Evolutionary conservation across 371 early-diverging fungal species (phyloP), one percentile per base, ranked within the genome.

Genomic region (Mortierella polycephala): DNA sequence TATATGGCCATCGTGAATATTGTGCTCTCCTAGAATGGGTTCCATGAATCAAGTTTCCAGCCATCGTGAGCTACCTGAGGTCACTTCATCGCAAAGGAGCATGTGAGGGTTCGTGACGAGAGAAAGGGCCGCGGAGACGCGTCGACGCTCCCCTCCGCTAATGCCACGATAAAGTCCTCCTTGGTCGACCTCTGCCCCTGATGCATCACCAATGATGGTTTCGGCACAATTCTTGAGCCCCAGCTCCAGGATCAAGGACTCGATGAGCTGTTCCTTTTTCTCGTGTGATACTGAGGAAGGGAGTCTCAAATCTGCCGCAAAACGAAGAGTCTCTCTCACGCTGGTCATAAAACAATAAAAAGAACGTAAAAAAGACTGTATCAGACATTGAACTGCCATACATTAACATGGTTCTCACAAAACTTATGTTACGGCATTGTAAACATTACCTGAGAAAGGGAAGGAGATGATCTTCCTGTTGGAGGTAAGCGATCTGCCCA

Each of bases 91-190:
- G 16, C 81, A 67, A 23, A 80, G 20, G 2, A 83, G 56, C 0
- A 91, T 85, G 10, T 39, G 74, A 4, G 91, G 90, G 60, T 82
- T 69, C 7, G 90, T 88, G 50, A 91, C 71, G 10, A 91, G 80
- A 18, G 90, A 89, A 60, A 90, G 86, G 10, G 88, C 90, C 39
- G 91, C 89, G 5, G 85, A 84, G 39, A 91, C 67, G n/a, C 92
- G 82, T 46, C 93, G 83, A 69, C 88, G 90, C 71, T 91, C 86
- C 46, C 88, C 75, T 23, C 83, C 81, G n/a, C 81, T 80, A 23
- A 80, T 73, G 1, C 74, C 67, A 8, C 59, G 57, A 0, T 30
- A 4, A 4, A 30, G 23, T 57, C 0, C 62, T 62, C 0, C 62
- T 49, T 6, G 23, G 23, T 5, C 58, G 59, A 5, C n/a, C 7